Percentiles rank a stretch among this genome's conserved stretches.
phyloP scores from a whole-genome alignment of 495 filamentous ascomycete genomes.

The Bryoglossum gracile region DNA sequence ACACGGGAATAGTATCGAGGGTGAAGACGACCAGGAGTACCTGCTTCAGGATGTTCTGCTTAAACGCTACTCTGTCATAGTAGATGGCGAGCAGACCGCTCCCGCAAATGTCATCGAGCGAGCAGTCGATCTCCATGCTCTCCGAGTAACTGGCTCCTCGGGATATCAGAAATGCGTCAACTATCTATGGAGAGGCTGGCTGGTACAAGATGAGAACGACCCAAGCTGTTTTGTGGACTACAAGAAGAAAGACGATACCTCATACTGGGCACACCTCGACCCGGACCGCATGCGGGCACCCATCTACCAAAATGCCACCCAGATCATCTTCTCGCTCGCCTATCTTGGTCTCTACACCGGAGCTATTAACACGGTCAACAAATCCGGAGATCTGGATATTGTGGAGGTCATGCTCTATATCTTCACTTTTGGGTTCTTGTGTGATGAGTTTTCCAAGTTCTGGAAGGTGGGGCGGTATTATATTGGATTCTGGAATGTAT shows the following conservation, averaged over 20 bases:
- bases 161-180: conserved; percentile 91
- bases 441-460: conserved; percentile 77
- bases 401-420: conserved; percentile 79
- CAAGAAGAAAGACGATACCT: conserved; percentile 61
- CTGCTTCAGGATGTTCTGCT: conserved; percentile 78
- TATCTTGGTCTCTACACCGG: conserved; percentile 81
- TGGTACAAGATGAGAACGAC: conserved; percentile 88
- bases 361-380: conserved; percentile 88
- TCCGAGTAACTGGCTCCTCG: conserved; percentile 77
- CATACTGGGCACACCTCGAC: conserved; percentile 75
- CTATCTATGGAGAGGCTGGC: conserved; percentile 91
- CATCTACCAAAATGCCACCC: conserved; percentile 82
- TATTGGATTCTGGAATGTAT: conserved; percentile 90
- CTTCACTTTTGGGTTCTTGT: conserved; percentile 90
- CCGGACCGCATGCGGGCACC: conserved; percentile 91
- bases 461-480: conserved; percentile 90
- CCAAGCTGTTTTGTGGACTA: conserved; percentile 81
- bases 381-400: conserved; percentile 67
- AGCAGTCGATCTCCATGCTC: conserved; percentile 85
- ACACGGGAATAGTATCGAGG: conserved; percentile 56
- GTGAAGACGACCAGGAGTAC: conserved; percentile 66
- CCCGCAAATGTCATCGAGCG: conserved; percentile 85
- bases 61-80: conserved; percentile 78
- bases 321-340: conserved; percentile 75
- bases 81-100: conserved; percentile 59